Conservation (phyloP, 192 early-diverging fungal species). For the Backusella tarrabulga region DNA sequence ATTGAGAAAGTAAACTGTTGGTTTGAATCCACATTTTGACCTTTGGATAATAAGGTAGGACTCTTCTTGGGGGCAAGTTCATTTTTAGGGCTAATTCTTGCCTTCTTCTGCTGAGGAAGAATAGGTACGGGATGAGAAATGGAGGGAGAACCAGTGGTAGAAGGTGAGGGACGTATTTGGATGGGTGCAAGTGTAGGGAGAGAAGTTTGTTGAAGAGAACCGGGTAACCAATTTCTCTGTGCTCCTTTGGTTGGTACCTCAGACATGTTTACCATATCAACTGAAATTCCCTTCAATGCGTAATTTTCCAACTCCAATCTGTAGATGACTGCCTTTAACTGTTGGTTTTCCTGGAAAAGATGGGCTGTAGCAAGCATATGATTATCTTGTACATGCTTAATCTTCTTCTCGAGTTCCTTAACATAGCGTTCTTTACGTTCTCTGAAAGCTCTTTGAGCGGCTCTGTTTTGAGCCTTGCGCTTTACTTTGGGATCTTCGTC, state of each 20-base stretch:
- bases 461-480: conserved; percentile 37
- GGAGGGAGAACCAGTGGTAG: not conserved
- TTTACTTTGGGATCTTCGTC: conserved; percentile 29
- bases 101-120: not conserved
- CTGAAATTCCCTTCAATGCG: conserved; percentile 7
- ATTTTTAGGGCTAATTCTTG: not conserved
- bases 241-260: not conserved
- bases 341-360: conserved; percentile 50
- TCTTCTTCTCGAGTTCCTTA: conserved; percentile 71
- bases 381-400: conserved; percentile 62
- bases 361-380: conserved; percentile 42
- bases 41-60: not conserved
- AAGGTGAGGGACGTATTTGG: not conserved
- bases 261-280: not conserved
- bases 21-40: not conserved
- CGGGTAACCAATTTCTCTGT: not conserved
- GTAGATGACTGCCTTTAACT: conserved; percentile 46
- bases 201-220: not conserved
- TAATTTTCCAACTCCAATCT: conserved; percentile 53
- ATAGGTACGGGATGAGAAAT: not conserved
- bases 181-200: not conserved
- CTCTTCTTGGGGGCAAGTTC: not conserved
- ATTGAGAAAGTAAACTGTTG: conserved; percentile 23
- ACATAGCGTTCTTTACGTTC: conserved; percentile 86
- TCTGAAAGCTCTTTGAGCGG: conserved; percentile 42